phyloP scores from a whole-genome alignment of 1,284 basidiomycete genomes.

The Austroboletus rostrupii region DNA sequence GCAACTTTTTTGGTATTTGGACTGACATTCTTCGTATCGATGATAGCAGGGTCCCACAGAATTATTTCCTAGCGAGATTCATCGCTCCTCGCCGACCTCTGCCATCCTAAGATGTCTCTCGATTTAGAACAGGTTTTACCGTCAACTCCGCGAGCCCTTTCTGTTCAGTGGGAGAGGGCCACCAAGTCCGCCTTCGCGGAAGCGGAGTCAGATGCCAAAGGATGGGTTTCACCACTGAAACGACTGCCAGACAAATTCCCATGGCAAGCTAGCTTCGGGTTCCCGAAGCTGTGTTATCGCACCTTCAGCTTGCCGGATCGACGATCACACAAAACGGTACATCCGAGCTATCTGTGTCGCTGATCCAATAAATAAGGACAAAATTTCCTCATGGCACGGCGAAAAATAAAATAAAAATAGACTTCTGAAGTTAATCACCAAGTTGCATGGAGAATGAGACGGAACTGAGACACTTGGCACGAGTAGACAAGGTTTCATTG shows the following conservation, averaged over 20 bases:
- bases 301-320: neutral
- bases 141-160: slow-evolving; percentile 29
- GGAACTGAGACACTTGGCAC: slow-evolving; percentile 1
- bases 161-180: slow-evolving; percentile 11
- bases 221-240: neutral
- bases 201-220: slow-evolving; percentile 20
- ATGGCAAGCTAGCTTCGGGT: neutral
- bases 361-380: slow-evolving; percentile 5
- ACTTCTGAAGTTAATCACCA: neutral
- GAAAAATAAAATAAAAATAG: neutral
- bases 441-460: neutral
- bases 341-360: neutral
- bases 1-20: too few relatives aligned
- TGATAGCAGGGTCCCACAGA: neutral
- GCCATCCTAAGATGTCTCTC: slow-evolving; percentile 21
- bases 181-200: slow-evolving; percentile 33
- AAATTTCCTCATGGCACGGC: neutral
- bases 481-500: neutral
- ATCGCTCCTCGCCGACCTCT: neutral
- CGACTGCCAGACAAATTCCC: slow-evolving; percentile 1
- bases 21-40: neutral
- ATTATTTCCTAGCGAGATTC: neutral
- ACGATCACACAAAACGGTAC: neutral
- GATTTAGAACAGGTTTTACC: slow-evolving; percentile 26
- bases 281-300: neutral